A percentile compares a stretch with the other conserved stretches of the same genome.
Evolutionary conservation across 495 filamentous ascomycete genomes (phyloP).

Genomic region (Xylaria palmicola): DNA sequence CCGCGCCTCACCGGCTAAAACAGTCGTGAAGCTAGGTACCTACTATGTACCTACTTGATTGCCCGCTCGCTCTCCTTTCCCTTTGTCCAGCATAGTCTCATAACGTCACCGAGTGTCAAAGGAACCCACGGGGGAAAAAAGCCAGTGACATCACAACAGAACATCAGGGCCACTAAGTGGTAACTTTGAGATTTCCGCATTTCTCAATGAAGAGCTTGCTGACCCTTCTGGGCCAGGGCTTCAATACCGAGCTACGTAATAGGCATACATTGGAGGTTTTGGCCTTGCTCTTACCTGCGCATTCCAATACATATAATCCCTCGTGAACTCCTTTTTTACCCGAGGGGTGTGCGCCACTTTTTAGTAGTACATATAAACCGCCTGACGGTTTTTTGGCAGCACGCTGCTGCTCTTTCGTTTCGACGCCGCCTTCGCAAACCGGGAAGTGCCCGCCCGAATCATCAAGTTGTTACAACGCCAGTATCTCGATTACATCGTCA

Average conservation of each 20-base stretch:
- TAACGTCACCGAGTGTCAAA: too few relatives aligned
- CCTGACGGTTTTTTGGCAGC: background rate
- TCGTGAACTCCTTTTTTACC: slow-evolving; percentile 6
- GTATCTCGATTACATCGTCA: background rate
- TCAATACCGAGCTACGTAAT: slow-evolving; percentile 4
- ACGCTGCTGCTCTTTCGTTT: background rate
- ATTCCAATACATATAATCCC: slow-evolving; percentile 12
- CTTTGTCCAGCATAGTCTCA: too few relatives aligned
- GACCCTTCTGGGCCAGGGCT: background rate
- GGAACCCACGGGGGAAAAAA: background rate
- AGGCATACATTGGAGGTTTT: background rate
- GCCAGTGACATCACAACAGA: background rate
- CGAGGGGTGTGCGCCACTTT: slow-evolving; percentile 3
- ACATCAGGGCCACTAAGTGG: background rate
- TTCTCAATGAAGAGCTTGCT: background rate
- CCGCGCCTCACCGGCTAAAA: too few relatives aligned
- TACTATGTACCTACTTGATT: background rate
- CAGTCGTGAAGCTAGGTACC: background rate
- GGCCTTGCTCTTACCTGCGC: background rate
- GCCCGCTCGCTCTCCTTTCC: too few relatives aligned
- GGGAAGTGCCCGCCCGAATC: background rate
- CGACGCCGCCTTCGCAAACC: background rate
- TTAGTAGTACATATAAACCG: slow-evolving; percentile 15
- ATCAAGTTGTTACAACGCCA: background rate
- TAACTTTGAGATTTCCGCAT: too few relatives aligned